These are phyloP conservation scores for Imleria badia DNA, from an alignment of 768 basidiomycete genomes.

Conservation along the genomic window DNA sequence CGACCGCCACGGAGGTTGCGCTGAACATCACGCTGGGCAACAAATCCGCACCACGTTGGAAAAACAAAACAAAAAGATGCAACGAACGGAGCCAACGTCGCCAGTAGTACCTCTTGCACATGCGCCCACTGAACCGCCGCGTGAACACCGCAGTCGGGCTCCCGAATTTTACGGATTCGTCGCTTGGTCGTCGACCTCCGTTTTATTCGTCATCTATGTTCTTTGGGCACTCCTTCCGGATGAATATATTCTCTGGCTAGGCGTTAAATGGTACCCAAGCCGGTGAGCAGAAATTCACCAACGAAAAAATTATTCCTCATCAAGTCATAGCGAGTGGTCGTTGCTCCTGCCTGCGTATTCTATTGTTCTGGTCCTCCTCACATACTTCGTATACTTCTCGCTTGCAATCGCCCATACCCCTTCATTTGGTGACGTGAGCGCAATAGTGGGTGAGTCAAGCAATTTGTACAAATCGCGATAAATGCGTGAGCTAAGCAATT, in stretches of 20 bases:
- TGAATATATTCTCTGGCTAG: constrained; percentile 59
- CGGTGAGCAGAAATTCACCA: constrained; percentile 47
- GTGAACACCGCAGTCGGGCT: constrained; percentile 60
- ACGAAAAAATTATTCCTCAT: neutral
- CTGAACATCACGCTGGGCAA: constrained; percentile 11
- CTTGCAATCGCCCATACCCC: constrained; percentile 74
- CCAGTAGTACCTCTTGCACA: constrained; percentile 46
- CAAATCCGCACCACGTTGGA: neutral
- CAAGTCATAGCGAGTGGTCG: constrained; percentile 73
- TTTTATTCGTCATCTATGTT: constrained; percentile 68
- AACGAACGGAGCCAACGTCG: constrained; percentile 37
- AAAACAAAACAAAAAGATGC: constrained; percentile 11
- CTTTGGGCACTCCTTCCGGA: constrained; percentile 84
- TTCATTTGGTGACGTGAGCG: constrained; percentile 59
- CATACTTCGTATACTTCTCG: constrained; percentile 76
- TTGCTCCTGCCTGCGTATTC: constrained; percentile 79
- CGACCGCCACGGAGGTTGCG: constrained; percentile 22
- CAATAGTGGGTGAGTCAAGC: constrained; percentile 59
- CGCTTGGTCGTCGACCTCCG: constrained; percentile 74
- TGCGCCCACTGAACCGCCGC: constrained; percentile 38
- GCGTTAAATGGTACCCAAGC: constrained; percentile 86
- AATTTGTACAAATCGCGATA: constrained; percentile 10
- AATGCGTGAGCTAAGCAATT: constrained; percentile 10
- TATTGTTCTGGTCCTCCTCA: constrained; percentile 65
- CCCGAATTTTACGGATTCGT: constrained; percentile 92